phyloP scores from a whole-genome alignment of 2,329 filamentous ascomycete genomes.

The Fusarium sp. region DNA sequence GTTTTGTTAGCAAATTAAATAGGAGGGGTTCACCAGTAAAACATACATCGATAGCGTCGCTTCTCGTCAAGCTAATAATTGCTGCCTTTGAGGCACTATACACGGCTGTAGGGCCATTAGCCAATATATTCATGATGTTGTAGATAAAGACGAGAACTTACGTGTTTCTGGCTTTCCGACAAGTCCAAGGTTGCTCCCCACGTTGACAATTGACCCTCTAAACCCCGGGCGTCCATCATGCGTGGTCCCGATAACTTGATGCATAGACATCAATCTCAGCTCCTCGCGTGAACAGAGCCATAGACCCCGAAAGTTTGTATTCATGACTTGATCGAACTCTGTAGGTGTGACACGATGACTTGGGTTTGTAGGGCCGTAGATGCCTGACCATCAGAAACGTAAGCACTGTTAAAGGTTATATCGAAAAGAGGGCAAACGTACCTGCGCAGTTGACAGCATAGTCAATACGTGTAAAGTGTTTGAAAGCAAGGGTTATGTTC shows the following conservation, averaged over 20 bases:
- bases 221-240: constrained; percentile 57
- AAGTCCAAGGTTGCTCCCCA: constrained; percentile 59
- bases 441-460: constrained; percentile 62
- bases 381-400: constrained; percentile 43
- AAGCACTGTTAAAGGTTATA: not conserved
- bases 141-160: constrained; percentile 41
- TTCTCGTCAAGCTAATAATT: constrained; percentile 58
- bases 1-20: not conserved
- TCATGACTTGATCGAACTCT: constrained; percentile 59
- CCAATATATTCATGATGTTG: rapidly evolving
- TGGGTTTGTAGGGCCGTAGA: constrained; percentile 53
- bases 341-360: constrained; percentile 52
- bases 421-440: constrained; percentile 18
- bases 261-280: constrained; percentile 57
- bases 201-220: constrained; percentile 59
- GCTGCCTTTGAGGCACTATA: constrained; percentile 62
- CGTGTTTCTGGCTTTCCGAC: constrained; percentile 57
- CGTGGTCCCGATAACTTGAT: constrained; percentile 57
- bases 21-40: rapidly evolving
- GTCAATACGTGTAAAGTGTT: constrained; percentile 57
- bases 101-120: constrained; percentile 44
- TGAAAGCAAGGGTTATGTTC: constrained; percentile 51
- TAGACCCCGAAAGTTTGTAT: constrained; percentile 59
- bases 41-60: constrained; percentile 60
- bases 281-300: constrained; percentile 61